phyloP scores from a whole-genome alignment of 257 asterid genomes.

The Solanum raphanifolium region DNA sequence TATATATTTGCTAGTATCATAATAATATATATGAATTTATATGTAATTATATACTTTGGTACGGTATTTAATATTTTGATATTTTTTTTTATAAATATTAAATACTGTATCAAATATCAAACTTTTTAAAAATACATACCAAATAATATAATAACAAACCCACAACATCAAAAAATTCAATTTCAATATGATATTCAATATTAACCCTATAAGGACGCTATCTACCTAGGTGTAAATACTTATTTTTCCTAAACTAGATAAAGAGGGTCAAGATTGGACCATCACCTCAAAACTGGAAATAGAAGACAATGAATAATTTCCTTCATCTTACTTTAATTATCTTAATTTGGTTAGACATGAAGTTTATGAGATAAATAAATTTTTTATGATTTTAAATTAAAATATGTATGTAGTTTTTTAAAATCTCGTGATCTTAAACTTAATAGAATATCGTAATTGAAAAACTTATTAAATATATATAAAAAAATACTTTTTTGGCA shows the following conservation, averaged over 20 bases:
- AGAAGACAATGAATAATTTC: too few relatives aligned
- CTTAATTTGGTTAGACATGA: neutral
- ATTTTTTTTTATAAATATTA: too few relatives aligned
- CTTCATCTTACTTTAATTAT: neutral
- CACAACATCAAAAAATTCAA: too few relatives aligned
- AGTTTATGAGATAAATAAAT: neutral
- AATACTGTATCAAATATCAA: too few relatives aligned
- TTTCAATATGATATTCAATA: neutral
- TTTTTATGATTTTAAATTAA: too few relatives aligned
- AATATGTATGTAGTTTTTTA: too few relatives aligned
- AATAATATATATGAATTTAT: neutral
- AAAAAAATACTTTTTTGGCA: neutral
- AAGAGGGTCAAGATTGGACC: neutral
- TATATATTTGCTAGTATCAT: neutral
- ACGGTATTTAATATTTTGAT: too few relatives aligned
- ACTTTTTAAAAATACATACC: too few relatives aligned
- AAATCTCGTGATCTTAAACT: neutral
- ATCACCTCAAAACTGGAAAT: too few relatives aligned
- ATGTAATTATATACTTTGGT: neutral
- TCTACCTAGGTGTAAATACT: too few relatives aligned
- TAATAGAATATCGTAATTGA: neutral
- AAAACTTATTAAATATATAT: neutral
- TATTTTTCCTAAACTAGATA: neutral
- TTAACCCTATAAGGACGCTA: too few relatives aligned
- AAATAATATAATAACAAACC: too few relatives aligned